Evolutionary conservation across 2,329 filamentous ascomycete species (phyloP), one percentile per base, ranked within the genome.

Genomic region (Ophiostoma himal-ulmi): DNA sequence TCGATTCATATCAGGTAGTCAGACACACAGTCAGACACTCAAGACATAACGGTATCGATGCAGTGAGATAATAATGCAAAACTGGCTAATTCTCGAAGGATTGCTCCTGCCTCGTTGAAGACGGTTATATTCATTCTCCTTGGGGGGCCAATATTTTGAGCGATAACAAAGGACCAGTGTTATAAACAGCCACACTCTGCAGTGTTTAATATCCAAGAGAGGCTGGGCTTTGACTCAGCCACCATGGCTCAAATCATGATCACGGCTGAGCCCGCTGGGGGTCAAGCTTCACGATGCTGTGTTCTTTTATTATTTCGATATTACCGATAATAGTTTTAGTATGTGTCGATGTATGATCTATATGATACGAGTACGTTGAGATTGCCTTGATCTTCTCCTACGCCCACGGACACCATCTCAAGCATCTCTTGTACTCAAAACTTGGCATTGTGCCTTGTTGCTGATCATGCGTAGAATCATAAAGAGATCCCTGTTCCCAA

Each of bases 221-320:
- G 57, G 52, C 26, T 62, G 57, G 57, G 57, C 57, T 26, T 30
- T 26, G 57, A 62, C 57, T 62, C 57, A 62, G 57, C 57, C 57
- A 62, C 57, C n/a, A 57, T 26, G 13, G 1, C 57, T 26, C 52
- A 22, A 10, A 34, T 34, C 26, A 34, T 26, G 57, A 62, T 34
- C 22, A 62, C 57, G 57, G 57, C 57, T 34, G 57, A 62, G 57
- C 57, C 57, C 57, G 22, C 57, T 26, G 36, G 26, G 57, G 57
- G 57, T 26, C 57, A 62, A 34, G 57, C 57, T 34, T 48, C 8
- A 20, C 20, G 44, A 48, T 48, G 44, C 11, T 20, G 20, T 48
- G 6, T 48, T n/a, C 44, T 48, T 6, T n/a, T 30, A 30, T 30
- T 30, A 30, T 30, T 30, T 30, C 30, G 44, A 48, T 48, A 48